Base-by-base conservation (phyloP, 1,284 basidiomycete genomes). In the Chondrostereum purpureum region DNA sequence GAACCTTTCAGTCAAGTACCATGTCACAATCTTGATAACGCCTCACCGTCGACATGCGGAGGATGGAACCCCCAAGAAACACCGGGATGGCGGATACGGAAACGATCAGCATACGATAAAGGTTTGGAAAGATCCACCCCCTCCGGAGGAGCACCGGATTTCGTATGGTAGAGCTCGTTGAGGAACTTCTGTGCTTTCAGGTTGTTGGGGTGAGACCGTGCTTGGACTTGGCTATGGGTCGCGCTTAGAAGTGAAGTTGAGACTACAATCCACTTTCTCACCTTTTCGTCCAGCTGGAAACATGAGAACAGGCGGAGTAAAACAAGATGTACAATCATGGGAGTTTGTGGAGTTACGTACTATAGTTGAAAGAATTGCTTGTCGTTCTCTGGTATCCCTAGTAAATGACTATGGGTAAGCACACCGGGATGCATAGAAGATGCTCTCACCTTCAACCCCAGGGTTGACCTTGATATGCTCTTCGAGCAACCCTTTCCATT, bases 361-460 rank as follows among this genome's bases (percentile, higher is more conserved):
- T 83, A 85, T 23, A 84, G 70, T 54, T 78, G 65, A 63, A 83
- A 85, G 59, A 87, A 86, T 50, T 86, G 84, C 51, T 83, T 85
- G 53, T 85, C 65, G 13, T 71, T 55, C 22, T 57, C 69, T 1
- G 83, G 81, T 31, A 72, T 51, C 14, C 80, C 80, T 83, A 42
- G 4, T 16, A 3, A 46, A 42, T n/a, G 12, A 21, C 18, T 14
- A 39, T 14, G 16, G 16, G 20, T 12, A 13, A 3, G 4, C 12
- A 12, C 13, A 39, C 18, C 12, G 16, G 37, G 13, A 4, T 39
- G 3, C 18, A 19, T 3, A 43, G 42, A 39, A 4, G n/a, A n/a
- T n/a, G n/a, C n/a, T 51, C 59, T 24, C 19, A 76, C 79, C 77
- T 56, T 73, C 67, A 3, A 69, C 69, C 35, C 68, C 66, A 1